Base-by-base conservation (phyloP, 495 filamentous ascomycete genomes). In the Talaromyces thailandensis region DNA sequence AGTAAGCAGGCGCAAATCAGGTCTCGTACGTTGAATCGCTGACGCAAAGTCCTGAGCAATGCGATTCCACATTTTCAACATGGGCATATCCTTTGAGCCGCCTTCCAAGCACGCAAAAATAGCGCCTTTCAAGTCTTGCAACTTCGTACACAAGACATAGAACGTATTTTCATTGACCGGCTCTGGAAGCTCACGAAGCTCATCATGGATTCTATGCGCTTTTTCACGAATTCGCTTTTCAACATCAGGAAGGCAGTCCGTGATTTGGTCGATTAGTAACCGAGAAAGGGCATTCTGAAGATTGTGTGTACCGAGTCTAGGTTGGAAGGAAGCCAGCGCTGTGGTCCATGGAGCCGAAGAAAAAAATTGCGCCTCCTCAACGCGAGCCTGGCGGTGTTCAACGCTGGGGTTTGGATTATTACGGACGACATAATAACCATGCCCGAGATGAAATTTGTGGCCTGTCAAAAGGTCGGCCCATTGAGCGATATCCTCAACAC, bases 371-470 rank as follows among this genome's bases (percentile, higher is more conserved):
- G 79, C 74, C 61, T 91, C 88, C 65, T 84, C 82, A 6, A 68
- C 66, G 1, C 81, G 72, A 0, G 87, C 87, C 8, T 76, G 68
- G 2, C 76, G 70, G 56, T 90, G 79, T 26, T 81, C 62, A 61
- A 85, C 48, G 51, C 71, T 6, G 45, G 80, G 64, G 71, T 85
- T 58, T 0, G 79, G 76, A n/a, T 82, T 82, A 56, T 83, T 84
- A 0, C 83, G 85, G 21, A 90, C 80, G 26, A 89, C 82, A 60
- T 83, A 88, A 61, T 87, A 90, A 0, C 84, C 85, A 40, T 88
- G 78, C 0, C 87, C 88, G 0, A 88, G 79, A 0, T 62, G 40
- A 61, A 88, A 86, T 5, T 72, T 72, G 4, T 72, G 40, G 0
- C 85, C 85, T 0, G 73, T 70, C 12, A 94, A 71, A 52, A 90